A percentile compares a stretch with the other conserved stretches of the same genome.
These are phyloP conservation scores for Cyamopsis tetragonoloba DNA, from an alignment of 306 rosid species.

Conservation along the genomic window DNA sequence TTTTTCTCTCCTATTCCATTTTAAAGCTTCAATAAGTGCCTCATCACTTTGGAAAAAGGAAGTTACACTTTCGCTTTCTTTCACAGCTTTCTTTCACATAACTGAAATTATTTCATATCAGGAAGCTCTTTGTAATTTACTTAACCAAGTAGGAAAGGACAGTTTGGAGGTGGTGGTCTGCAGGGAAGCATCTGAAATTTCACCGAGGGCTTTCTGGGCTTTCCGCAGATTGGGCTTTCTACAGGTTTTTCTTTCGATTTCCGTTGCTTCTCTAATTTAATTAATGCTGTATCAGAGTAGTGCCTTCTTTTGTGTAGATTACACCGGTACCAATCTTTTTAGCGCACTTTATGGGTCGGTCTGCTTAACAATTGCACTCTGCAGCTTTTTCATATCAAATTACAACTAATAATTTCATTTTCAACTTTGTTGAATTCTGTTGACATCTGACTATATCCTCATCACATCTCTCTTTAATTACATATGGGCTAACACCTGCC, in stretches of 20 bases:
- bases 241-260: slow-evolving; percentile 39
- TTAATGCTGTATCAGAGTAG: background rate
- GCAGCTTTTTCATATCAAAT: slow-evolving; percentile 1
- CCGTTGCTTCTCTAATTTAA: background rate
- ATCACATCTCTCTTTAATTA: slow-evolving; percentile 1
- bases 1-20: background rate
- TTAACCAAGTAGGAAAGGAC: slow-evolving; percentile 68
- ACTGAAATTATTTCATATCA: background rate
- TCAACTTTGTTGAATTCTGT: background rate
- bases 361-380: background rate
- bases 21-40: background rate
- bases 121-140: slow-evolving; percentile 73
- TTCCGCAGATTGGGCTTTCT: slow-evolving; percentile 83
- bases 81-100: background rate
- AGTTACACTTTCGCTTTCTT: background rate
- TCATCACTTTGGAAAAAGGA: background rate
- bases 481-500: background rate
- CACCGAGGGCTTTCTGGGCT: slow-evolving; percentile 93
- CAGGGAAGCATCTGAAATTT: slow-evolving; percentile 61
- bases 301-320: background rate
- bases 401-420: background rate
- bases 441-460: background rate
- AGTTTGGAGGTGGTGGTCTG: slow-evolving; percentile 67
- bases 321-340: background rate
- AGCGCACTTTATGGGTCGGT: background rate